Base-by-base conservation (phyloP, 257 asterid species). In the Solanum dulcamara region DNA sequence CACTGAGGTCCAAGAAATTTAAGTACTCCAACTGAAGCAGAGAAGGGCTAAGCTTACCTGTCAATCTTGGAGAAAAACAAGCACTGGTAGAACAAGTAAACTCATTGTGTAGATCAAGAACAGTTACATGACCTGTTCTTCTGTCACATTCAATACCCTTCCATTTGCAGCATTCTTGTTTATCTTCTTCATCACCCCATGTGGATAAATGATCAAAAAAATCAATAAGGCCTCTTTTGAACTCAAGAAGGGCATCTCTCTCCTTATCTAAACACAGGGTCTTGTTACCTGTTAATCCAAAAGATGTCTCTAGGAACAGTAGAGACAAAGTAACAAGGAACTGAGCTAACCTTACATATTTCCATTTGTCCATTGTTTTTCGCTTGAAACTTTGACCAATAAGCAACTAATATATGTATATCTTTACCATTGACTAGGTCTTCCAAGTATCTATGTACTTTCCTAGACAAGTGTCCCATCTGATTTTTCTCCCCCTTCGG, bases 1-100 rank as follows among this genome's bases (percentile, higher is more conserved):
- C 0, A 13, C 84, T 59, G 55, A 89, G 74, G 44, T 84, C 91
- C n/a, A 87, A 44, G 44, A 18, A 9, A 11, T 50, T 80, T 64
- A 89, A 74, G 59, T 46, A 17, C 40, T 44, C 71, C 86, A 89
- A 85, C 55, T 62, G 89, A 18, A 88, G 83, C 53, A 90, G 55
- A 7, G 83, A 80, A 60, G 50, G 42, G 62, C 85, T 80, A 10
- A 89, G 84, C 5, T 86, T 83, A 86, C 92, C 91, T 83, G 85
- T 46, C 30, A 88, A 66, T 20, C 2, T 11, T 24, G 38, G 44
- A 7, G 51, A 26, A 50, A 72, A 13, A 72, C 81, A 72, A 71
- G 33, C 80, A 22, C 28, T 0, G 46, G 18, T 8, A 9, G 51
- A 22, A 59, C 84, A 81, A 53, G 48, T 6, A 20, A 37, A 6